phyloP scores from a whole-genome alignment of 2,329 filamentous ascomycete genomes.

The Onygenales sp. region DNA sequence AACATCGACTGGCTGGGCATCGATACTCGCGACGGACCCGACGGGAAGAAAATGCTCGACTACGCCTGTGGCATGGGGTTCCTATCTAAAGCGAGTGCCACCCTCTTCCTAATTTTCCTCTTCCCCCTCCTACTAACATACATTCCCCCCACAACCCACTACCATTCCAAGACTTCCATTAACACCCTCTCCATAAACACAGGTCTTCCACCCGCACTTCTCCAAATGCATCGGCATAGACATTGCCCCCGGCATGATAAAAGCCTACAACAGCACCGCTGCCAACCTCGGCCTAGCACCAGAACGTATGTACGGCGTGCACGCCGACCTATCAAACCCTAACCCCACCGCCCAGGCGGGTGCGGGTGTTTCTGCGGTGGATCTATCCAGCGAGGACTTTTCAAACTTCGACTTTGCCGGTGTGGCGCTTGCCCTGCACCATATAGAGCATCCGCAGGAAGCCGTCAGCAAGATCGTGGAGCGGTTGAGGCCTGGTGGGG shows the following conservation, averaged over 20 bases:
- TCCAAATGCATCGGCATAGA: slow-evolving; percentile 12
- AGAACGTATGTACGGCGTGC: slow-evolving; percentile 8
- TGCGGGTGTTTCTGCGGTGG: neutral
- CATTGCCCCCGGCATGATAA: slow-evolving; percentile 10
- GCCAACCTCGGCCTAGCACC: slow-evolving; percentile 1
- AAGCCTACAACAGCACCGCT: slow-evolving; percentile 9
- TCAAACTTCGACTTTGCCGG: slow-evolving; percentile 12
- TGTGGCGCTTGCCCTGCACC: slow-evolving; percentile 10
- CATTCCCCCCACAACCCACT: too few relatives aligned
- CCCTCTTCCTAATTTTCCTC: neutral
- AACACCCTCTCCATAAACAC: neutral
- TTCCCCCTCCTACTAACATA: neutral
- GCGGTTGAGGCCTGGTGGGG: slow-evolving; percentile 8
- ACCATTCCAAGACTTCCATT: neutral
- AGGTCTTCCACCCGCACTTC: slow-evolving; percentile 10
- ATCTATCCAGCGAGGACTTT: slow-evolving; percentile 4
- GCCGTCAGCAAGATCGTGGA: slow-evolving; percentile 6
- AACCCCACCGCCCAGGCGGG: neutral
- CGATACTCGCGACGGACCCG: neutral
- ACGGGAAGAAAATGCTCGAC: slow-evolving; percentile 11
- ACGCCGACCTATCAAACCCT: slow-evolving; percentile 6
- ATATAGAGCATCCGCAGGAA: slow-evolving; percentile 8
- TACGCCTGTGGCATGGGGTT: slow-evolving; percentile 13
- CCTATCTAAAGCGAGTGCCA: slow-evolving; percentile 7
- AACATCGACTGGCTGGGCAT: slow-evolving; percentile 11